These are phyloP conservation scores for Grosmannia clavigera DNA, from an alignment of 2,329 filamentous ascomycete genomes.

Conservation along the genomic window DNA sequence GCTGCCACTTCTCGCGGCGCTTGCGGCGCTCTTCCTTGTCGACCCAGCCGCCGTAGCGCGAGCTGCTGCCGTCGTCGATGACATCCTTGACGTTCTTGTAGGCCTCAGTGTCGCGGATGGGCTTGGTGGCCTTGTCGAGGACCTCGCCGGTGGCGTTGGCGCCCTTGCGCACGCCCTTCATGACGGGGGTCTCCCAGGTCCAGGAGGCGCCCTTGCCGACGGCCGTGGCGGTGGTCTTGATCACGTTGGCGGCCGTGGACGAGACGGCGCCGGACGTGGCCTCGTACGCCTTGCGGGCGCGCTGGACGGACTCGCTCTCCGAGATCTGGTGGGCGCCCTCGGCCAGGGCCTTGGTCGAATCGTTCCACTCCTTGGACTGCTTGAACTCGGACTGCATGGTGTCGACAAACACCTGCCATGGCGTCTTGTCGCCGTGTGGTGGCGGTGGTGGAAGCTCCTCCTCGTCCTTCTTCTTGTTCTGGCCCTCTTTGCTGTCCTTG, in stretches of 20 bases:
- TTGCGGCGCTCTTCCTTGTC: conserved; percentile 89
- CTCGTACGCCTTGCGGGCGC: conserved; percentile 75
- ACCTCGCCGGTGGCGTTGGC: conserved; percentile 76
- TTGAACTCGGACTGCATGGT: conserved; percentile 93
- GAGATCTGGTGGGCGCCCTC: conserved; percentile 82
- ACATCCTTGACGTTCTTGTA: conserved; percentile 92
- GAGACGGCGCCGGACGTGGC: conserved; percentile 75
- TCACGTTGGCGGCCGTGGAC: conserved; percentile 62
- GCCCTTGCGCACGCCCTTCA: conserved; percentile 80
- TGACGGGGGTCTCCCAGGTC: conserved; percentile 93
- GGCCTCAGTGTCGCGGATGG: conserved; percentile 85
- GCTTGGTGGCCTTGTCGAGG: conserved; percentile 88
- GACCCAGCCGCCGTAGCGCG: conserved; percentile 88
- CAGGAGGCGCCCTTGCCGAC: conserved; percentile 86
- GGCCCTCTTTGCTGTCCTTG: conserved; percentile 30
- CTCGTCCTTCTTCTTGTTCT: conserved; percentile 32
- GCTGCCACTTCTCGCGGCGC: conserved; percentile 61
- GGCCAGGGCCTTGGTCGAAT: conserved; percentile 89
- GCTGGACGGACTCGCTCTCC: conserved; percentile 82
- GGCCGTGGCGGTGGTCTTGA: conserved; percentile 75
- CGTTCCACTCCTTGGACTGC: conserved; percentile 97
- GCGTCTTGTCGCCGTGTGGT: conserved; percentile 96
- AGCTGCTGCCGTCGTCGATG: conserved; percentile 94
- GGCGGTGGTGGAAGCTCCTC: conserved; percentile 72
- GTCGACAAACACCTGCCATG: conserved; percentile 97